Conservation (phyloP, 352 stramenopile genomes). For the Pythium biforme region DNA sequence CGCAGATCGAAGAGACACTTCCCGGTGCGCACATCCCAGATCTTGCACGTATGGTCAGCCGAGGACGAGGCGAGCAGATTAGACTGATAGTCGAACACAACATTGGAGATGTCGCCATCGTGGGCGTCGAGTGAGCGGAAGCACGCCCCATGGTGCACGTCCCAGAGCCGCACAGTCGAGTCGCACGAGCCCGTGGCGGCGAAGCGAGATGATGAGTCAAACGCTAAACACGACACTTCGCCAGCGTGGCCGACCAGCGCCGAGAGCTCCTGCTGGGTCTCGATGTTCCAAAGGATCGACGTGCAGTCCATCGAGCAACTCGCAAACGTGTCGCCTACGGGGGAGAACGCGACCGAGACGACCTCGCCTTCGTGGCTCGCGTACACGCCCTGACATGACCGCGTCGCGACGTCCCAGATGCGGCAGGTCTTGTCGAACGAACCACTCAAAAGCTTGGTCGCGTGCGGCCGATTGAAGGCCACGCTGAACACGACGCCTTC, state of each 20-base stretch:
- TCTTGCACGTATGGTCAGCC: conserved; percentile 54
- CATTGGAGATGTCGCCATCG: conserved; percentile 52
- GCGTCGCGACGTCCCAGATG: conserved; percentile 54
- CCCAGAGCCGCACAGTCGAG: conserved; percentile 68
- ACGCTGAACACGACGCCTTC: conserved; percentile 68
- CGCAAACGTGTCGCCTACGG: conserved; percentile 40
- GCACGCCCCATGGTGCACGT: conserved; percentile 62
- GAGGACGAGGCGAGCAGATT: conserved; percentile 57
- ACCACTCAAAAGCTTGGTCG: conserved; percentile 53
- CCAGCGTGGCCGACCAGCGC: conserved; percentile 54
- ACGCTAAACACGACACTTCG: conserved; percentile 70
- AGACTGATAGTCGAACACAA: conserved; percentile 60
- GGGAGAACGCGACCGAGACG: conserved; percentile 45
- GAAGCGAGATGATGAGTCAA: conserved; percentile 42
- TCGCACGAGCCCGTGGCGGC: conserved; percentile 67
- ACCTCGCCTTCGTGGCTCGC: conserved; percentile 58
- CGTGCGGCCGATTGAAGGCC: conserved; percentile 55
- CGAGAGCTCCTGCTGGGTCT: conserved; percentile 43
- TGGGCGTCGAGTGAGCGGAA: conserved; percentile 71
- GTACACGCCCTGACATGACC: conserved; percentile 40
- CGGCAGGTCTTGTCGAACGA: conserved; percentile 82
- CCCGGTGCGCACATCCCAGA: conserved; percentile 67
- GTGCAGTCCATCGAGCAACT: conserved; percentile 76
- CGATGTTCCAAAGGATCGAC: conserved; percentile 62
- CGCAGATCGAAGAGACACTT: conserved; percentile 63